These are phyloP conservation scores for Hericium rajendrae DNA, from an alignment of 768 basidiomycete genomes.

Conservation along the genomic window DNA sequence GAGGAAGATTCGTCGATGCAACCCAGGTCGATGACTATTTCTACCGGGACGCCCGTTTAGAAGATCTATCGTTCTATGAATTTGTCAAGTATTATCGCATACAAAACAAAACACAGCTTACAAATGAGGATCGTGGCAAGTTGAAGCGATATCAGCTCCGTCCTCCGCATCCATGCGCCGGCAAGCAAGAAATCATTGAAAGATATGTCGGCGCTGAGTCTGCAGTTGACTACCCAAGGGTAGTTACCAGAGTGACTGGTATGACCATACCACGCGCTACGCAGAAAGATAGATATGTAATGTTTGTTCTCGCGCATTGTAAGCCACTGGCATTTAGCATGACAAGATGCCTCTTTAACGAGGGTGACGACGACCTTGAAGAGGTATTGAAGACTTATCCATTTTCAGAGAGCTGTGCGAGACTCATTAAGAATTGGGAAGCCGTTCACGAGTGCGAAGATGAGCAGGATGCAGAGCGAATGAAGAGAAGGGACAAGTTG, in stretches of 20 bases:
- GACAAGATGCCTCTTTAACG: too few relatives aligned
- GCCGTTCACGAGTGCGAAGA: conserved; percentile 27
- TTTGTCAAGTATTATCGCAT: conserved; percentile 8
- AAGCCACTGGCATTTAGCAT: conserved; percentile 8
- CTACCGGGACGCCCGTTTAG: conserved; percentile 8
- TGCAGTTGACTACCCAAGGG: too few relatives aligned
- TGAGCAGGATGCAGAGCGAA: conserved; percentile 22
- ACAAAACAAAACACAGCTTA: too few relatives aligned
- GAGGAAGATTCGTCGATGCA: conserved; percentile 9
- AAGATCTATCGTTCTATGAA: conserved; percentile 21
- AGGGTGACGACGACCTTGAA: too few relatives aligned
- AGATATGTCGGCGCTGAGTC: too few relatives aligned
- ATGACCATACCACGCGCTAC: conserved; percentile 5
- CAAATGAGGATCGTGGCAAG: too few relatives aligned
- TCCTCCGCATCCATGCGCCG: too few relatives aligned
- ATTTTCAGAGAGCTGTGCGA: too few relatives aligned
- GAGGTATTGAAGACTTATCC: too few relatives aligned
- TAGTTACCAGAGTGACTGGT: conserved; percentile 8
- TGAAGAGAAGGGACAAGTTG: too few relatives aligned
- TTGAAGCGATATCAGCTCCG: too few relatives aligned
- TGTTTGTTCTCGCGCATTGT: conserved; percentile 18
- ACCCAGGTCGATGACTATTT: conserved; percentile 23
- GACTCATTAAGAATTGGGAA: conserved; percentile 24
- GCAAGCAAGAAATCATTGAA: too few relatives aligned
- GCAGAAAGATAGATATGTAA: background rate